These are phyloP conservation scores for Saturnispora serradocipensis DNA, from an alignment of 805 yeast genomes.

Conservation along the genomic window DNA sequence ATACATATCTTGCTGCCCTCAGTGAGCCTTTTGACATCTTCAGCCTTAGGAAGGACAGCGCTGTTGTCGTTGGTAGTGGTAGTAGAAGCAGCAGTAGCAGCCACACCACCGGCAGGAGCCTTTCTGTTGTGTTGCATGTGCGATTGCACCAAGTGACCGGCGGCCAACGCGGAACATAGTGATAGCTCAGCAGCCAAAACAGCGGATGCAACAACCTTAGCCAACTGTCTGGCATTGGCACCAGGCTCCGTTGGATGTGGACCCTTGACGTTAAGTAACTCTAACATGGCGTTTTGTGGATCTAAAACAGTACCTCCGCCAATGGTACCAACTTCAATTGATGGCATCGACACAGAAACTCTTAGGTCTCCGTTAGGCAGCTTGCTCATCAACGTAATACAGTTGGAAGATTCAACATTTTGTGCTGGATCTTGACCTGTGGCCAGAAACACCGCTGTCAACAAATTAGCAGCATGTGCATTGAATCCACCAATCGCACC, in stretches of 20 bases:
- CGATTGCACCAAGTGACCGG: constrained; percentile 95
- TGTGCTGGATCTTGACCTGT: constrained; percentile 99
- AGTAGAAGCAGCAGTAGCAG: constrained; percentile 20
- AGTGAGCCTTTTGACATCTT: constrained; percentile 41
- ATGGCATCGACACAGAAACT: constrained; percentile 98
- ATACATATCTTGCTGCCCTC: constrained; percentile 75
- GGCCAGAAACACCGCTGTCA: constrained; percentile 90
- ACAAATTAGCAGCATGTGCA: constrained; percentile 95
- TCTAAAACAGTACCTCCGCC: constrained; percentile 98
- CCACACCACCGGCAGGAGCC: constrained; percentile 22
- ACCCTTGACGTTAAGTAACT: constrained; percentile 87
- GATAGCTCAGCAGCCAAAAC: constrained; percentile 96
- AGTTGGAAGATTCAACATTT: constrained; percentile 93
- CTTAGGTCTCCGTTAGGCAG: constrained; percentile 65
- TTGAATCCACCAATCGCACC: constrained; percentile 97
- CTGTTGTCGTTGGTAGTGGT: constrained; percentile 5
- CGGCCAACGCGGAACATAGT: constrained; percentile 91
- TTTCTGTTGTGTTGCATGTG: constrained; percentile 92
- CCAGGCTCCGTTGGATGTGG: constrained; percentile 94
- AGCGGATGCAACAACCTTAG: constrained; percentile 85
- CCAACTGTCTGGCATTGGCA: constrained; percentile 86
- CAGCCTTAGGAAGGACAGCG: constrained; percentile 9
- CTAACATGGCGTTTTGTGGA: constrained; percentile 95
- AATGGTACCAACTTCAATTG: constrained; percentile 96
- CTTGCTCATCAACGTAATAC: constrained; percentile 92